Evolutionary conservation across 768 basidiomycete genomes (phyloP), one percentile per base, ranked within the genome.

Genomic region (Kwoniella dejecticola): DNA sequence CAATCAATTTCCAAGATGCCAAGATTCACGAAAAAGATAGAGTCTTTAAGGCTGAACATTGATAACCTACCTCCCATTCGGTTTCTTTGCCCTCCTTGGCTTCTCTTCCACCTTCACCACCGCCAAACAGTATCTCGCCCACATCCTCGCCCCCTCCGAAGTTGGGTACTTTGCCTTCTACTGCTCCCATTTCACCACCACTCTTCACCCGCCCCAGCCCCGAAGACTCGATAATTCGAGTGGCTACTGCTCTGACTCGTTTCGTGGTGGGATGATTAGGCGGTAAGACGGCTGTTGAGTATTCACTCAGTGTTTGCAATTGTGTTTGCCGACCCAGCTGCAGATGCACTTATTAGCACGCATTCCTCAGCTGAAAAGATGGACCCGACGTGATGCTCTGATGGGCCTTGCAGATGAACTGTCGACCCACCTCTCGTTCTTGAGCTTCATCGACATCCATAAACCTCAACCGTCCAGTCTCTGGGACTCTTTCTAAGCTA

Each of bases 401-500:
- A n/a, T n/a, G n/a, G n/a, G n/a, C n/a, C n/a, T n/a, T n/a, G n/a
- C n/a, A n/a, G n/a, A n/a, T n/a, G n/a, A n/a, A n/a, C n/a, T n/a
- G n/a, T n/a, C n/a, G n/a, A n/a, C 82, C 57, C 62, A 87, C 86
- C 71, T 80, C 73, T 7, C 83, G 81, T 79, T 93, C 90, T 26
- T 77, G 79, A 52, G 81, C 81, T 0, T 83, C 83, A 41, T 83
- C 83, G 2, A 87, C 83, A 72, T 89, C 88, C 85, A 97, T 95
- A 75, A 94, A 96, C 21, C 94, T 80, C 84, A 88, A 88, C 57
- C 94, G 81, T 0, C 91, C 91, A 0, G 91, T 94, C 74, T 93
- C 88, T 2, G 89, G 86, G 0, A 91, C 89, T 72, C 85, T 83
- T 75, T 97, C 93, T 26, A 94, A 82, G 71, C 91, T 93, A 64